Evolutionary conservation across 331 rosid species (phyloP).

Genomic region (Pyrus hybrid): DNA sequence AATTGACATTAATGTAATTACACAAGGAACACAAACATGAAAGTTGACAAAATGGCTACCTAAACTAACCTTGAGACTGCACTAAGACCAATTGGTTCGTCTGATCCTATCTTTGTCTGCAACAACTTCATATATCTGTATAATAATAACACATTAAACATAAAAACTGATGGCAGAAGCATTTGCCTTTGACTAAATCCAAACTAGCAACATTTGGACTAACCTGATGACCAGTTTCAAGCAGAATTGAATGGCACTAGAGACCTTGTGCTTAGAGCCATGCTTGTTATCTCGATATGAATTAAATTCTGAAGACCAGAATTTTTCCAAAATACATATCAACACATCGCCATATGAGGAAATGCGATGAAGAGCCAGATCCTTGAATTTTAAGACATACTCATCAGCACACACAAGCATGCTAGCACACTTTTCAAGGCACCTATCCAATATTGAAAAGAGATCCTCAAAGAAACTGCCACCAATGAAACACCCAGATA

Average conservation of each 20-base stretch:
- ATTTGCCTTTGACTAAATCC: not conserved
- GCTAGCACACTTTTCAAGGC: conserved; percentile 42
- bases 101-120: conserved; percentile 33
- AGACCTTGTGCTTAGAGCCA: conserved; percentile 14
- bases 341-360: conserved; percentile 49
- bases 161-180: conserved; percentile 9
- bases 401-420: conserved; percentile 21
- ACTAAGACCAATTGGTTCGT: conserved; percentile 25
- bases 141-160: conserved; percentile 20
- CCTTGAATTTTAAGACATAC: conserved; percentile 24
- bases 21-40: conserved; percentile 16
- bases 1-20: conserved; percentile 4
- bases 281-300: conserved; percentile 19
- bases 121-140: conserved; percentile 47
- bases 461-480: conserved; percentile 45
- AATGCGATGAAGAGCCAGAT: conserved; percentile 27
- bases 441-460: conserved; percentile 30
- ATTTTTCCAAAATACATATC: conserved; percentile 39
- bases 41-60: conserved; percentile 11
- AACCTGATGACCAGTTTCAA: conserved; percentile 47
- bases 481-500: conserved; percentile 29
- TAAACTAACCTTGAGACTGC: conserved; percentile 43
- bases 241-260: conserved; percentile 28
- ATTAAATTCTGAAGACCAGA: conserved; percentile 27
- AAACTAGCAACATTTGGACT: conserved; percentile 14